These are phyloP conservation scores for Juglanconis sp. DNA, from an alignment of 2,329 filamentous ascomycete genomes.

Conservation along the genomic window DNA sequence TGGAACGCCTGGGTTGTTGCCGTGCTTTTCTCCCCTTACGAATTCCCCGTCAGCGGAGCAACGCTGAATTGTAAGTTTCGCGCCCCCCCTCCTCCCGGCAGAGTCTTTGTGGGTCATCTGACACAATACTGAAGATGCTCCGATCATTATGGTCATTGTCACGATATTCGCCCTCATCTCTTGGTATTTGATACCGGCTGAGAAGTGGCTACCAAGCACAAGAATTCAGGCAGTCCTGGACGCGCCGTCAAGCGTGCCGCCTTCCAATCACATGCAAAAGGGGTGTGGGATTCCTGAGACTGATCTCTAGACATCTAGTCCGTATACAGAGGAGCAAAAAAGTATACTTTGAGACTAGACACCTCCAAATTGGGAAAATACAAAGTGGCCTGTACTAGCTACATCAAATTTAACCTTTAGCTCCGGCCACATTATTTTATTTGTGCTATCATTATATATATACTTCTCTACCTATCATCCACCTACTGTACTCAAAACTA, in stretches of 20 bases:
- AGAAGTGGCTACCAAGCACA: constrained; percentile 41
- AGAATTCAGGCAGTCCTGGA: constrained; percentile 33
- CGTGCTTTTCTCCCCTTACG: constrained; percentile 43
- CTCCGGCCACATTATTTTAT: too few relatives aligned
- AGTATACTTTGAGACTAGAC: neutral
- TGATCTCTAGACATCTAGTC: too few relatives aligned
- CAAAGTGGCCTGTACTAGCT: neutral
- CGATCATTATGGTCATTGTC: constrained; percentile 48
- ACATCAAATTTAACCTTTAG: too few relatives aligned
- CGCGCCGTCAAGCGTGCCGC: neutral
- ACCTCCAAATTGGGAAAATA: neutral
- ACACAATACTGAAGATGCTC: constrained; percentile 31
- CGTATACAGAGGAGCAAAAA: too few relatives aligned
- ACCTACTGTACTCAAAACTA: too few relatives aligned
- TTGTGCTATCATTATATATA: too few relatives aligned
- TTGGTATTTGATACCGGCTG: constrained; percentile 45
- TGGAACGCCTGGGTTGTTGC: constrained; percentile 51
- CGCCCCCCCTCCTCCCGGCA: neutral
- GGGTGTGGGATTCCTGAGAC: too few relatives aligned
- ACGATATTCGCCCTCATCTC: constrained; percentile 46
- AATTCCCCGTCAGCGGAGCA: constrained; percentile 39
- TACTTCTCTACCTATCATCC: too few relatives aligned
- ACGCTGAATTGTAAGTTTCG: constrained; percentile 36
- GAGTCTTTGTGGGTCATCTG: neutral
- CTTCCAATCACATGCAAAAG: too few relatives aligned